A percentile compares a stretch with the other conserved stretches of the same genome.
phyloP scores from a whole-genome alignment of 148 eudicot genomes.

The Silene conica region DNA sequence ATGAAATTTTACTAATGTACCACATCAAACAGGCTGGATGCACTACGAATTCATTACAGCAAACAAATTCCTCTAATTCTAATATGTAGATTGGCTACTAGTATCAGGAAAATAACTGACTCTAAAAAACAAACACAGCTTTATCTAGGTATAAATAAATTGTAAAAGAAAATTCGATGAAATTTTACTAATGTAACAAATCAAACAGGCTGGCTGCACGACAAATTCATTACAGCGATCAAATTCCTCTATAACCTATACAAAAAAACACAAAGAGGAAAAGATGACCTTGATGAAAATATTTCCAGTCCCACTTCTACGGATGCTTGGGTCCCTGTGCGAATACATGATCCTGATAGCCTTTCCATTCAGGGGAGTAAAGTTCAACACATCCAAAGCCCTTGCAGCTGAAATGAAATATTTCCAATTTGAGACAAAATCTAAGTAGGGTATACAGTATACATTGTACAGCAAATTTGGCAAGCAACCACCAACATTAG shows the following conservation, averaged over 20 bases:
- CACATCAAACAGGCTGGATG: neutral
- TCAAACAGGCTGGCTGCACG: no score
- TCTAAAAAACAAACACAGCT: neutral
- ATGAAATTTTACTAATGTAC: no score
- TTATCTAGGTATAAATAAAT: neutral
- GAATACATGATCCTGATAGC: constrained; percentile 42
- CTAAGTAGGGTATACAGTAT: no score
- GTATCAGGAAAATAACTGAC: neutral
- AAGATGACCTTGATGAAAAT: constrained; percentile 42
- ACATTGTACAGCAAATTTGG: no score
- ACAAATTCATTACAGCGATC: no score
- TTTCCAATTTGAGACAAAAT: neutral
- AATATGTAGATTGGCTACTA: neutral
- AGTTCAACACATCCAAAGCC: constrained; percentile 48
- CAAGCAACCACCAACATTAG: no score
- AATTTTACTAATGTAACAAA: no score
- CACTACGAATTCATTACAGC: no score
- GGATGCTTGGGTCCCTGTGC: constrained; percentile 37
- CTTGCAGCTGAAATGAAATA: constrained; percentile 36
- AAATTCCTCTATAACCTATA: no score
- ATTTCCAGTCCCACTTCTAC: constrained; percentile 42
- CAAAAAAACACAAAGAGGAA: neutral
- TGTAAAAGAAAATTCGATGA: no score
- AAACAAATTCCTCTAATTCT: neutral
- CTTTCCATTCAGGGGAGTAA: constrained; percentile 50